Evolutionary conservation across 73 alveolate genomes (phyloP).

Genomic region (Effrenium voratum): DNA sequence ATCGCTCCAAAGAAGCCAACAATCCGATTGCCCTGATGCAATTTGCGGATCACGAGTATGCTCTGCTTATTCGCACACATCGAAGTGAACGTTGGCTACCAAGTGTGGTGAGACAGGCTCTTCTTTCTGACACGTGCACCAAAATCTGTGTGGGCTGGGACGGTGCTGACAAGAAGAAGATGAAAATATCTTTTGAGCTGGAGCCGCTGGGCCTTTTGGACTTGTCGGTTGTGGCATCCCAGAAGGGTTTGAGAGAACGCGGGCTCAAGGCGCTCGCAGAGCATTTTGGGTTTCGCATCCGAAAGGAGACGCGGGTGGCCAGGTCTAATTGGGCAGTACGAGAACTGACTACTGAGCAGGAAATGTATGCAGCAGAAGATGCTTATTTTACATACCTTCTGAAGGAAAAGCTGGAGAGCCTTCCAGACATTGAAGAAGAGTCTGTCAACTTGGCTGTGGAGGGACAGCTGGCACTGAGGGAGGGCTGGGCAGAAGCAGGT

Average conservation of each 20-base stretch:
- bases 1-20: slow-evolving; percentile 18
- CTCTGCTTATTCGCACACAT: slow-evolving; percentile 53
- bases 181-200: slow-evolving; percentile 51
- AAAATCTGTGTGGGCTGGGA: slow-evolving; percentile 83
- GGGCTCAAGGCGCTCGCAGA: slow-evolving; percentile 47
- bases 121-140: slow-evolving; percentile 26
- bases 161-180: slow-evolving; percentile 71
- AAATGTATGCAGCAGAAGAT: slow-evolving; percentile 56
- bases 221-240: slow-evolving; percentile 44
- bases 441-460: slow-evolving; percentile 40
- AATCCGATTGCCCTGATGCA: slow-evolving; percentile 84
- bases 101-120: neutral
- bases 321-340: slow-evolving; percentile 52
- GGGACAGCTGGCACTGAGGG: slow-evolving; percentile 29
- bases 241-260: slow-evolving; percentile 47
- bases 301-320: slow-evolving; percentile 55
- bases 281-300: slow-evolving; percentile 3
- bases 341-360: slow-evolving; percentile 43
- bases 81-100: slow-evolving; percentile 31
- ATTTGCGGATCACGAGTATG: slow-evolving; percentile 36
- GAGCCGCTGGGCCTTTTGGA: slow-evolving; percentile 62
- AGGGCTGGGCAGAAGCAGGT: slow-evolving; percentile 49
- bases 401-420: slow-evolving; percentile 50
- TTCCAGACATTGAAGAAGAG: slow-evolving; percentile 23
- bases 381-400: slow-evolving; percentile 52